Conservation (phyloP, 257 asterid genomes). For the Haberlea rhodopensis region DNA sequence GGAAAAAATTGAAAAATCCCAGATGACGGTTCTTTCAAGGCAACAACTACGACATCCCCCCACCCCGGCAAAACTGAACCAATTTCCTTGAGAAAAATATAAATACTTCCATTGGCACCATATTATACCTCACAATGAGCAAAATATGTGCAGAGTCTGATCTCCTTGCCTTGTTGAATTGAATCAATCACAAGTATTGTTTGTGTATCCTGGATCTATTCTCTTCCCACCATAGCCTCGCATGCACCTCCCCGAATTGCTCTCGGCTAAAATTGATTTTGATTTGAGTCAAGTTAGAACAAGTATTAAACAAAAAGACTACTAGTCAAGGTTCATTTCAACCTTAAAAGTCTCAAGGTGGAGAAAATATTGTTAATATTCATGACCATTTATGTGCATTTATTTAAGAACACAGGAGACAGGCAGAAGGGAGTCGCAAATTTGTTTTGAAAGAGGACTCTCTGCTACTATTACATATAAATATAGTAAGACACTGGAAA, state of each 20-base stretch:
- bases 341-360: no score
- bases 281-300: not conserved
- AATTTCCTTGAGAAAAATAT: no score
- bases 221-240: constrained; percentile 65
- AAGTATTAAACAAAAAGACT: not conserved
- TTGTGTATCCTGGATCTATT: constrained; percentile 57
- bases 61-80: not conserved
- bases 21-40: not conserved
- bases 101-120: not conserved
- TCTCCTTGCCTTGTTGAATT: constrained; percentile 10
- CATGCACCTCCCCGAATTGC: constrained; percentile 57
- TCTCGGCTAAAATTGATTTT: constrained; percentile 42
- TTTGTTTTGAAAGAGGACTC: no score
- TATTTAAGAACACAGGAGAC: no score
- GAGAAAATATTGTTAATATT: no score
- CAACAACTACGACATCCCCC: not conserved
- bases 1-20: not conserved
- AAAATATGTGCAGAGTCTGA: not conserved
- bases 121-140: not conserved
- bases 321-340: not conserved
- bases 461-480: no score
- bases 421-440: no score
- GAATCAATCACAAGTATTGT: constrained; percentile 37
- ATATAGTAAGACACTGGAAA: no score
- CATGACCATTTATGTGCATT: no score